These are phyloP conservation scores for Nannizziopsis arthrosporioides DNA, from an alignment of 2,329 filamentous ascomycete species.

Conservation along the genomic window DNA sequence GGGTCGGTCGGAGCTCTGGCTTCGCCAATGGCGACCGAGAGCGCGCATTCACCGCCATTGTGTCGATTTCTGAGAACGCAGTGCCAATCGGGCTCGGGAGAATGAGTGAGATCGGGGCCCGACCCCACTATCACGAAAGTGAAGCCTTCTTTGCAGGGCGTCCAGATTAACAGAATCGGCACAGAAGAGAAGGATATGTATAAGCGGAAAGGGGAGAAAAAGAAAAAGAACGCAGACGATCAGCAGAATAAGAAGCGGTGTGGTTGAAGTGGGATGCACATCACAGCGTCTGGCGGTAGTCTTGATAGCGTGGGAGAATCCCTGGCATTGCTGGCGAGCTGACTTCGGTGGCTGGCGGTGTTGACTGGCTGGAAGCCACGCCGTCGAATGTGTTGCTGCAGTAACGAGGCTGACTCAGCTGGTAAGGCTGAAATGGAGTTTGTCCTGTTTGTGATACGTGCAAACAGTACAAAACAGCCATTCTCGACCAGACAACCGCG, in stretches of 20 bases:
- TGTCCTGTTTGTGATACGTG: no score
- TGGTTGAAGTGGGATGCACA: no score
- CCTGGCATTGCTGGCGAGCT: no score
- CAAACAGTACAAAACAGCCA: no score
- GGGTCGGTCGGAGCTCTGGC: constrained; percentile 30
- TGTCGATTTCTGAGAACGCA: background rate
- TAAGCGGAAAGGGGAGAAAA: background rate
- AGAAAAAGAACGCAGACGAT: background rate
- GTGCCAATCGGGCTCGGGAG: no score
- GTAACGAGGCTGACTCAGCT: constrained; percentile 7
- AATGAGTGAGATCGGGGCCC: background rate
- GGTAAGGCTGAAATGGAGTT: constrained; percentile 5
- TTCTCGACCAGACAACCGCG: no score
- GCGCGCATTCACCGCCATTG: constrained; percentile 29
- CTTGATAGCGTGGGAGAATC: no score
- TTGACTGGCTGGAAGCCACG: background rate
- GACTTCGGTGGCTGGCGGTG: background rate
- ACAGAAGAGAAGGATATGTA: background rate
- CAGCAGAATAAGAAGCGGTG: background rate
- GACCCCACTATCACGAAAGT: constrained; percentile 7
- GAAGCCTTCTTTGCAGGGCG: background rate
- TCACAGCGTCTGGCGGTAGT: no score
- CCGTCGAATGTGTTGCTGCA: background rate
- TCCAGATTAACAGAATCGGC: background rate
- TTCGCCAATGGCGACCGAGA: constrained; percentile 24